Evolutionary conservation across 495 filamentous ascomycete genomes (phyloP).

Genomic region (Tuber umbilicatum): DNA sequence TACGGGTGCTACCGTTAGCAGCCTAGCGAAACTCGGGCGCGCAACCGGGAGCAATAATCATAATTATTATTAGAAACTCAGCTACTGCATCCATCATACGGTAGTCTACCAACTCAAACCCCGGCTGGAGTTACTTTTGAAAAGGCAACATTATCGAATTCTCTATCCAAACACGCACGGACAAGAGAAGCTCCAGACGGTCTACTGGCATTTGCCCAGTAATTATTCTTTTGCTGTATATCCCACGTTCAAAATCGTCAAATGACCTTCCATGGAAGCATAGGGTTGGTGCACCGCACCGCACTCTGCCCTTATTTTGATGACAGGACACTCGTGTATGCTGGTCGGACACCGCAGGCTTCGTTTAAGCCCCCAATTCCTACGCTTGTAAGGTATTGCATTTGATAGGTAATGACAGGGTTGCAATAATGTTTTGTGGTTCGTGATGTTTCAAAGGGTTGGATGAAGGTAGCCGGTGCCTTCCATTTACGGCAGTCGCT

Average conservation of each 20-base stretch:
- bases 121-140: neutral
- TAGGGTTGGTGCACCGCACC: neutral
- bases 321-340: neutral
- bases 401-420: neutral
- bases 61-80: conserved; percentile 2
- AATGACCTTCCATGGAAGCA: neutral
- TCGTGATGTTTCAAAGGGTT: neutral
- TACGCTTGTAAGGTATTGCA: neutral
- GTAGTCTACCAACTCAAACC: neutral
- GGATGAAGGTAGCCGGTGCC: neutral
- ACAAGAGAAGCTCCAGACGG: neutral
- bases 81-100: neutral
- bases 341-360: neutral
- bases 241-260: neutral
- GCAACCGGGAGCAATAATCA: neutral
- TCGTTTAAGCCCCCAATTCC: neutral
- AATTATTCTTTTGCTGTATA: neutral
- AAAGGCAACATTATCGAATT: neutral
- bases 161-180: neutral
- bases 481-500: conserved; percentile 4
- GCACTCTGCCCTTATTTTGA: neutral
- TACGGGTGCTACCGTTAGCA: neutral
- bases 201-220: neutral
- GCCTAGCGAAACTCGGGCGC: neutral
- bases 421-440: neutral